phyloP scores from a whole-genome alignment of 2,329 filamentous ascomycete species.

The Monilinia laxa region DNA sequence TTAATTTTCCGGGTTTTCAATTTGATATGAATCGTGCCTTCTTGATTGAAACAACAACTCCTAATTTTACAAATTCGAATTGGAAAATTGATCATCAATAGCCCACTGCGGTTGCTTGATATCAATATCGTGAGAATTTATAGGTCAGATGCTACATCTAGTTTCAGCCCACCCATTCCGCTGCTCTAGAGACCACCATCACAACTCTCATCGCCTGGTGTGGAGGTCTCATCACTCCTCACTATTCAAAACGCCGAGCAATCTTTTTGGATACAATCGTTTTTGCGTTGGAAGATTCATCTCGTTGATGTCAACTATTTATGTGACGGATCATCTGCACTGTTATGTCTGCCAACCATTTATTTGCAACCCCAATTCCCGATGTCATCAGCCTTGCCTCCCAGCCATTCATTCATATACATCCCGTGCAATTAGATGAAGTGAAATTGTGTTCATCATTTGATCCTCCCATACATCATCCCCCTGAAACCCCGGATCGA shows the following conservation, averaged over 20 bases:
- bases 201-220: too few relatives aligned
- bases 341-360: constrained; percentile 4
- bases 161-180: too few relatives aligned
- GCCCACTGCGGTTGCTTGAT: too few relatives aligned
- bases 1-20: too few relatives aligned
- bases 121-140: too few relatives aligned
- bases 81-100: too few relatives aligned
- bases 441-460: constrained; percentile 1
- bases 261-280: neutral
- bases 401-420: constrained; percentile 4
- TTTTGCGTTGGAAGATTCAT: neutral
- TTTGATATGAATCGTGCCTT: too few relatives aligned
- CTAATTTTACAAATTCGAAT: too few relatives aligned
- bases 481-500: neutral
- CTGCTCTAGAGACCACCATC: too few relatives aligned
- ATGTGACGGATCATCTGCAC: constrained; percentile 3
- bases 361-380: constrained; percentile 6
- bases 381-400: neutral
- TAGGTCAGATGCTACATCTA: too few relatives aligned
- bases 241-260: neutral
- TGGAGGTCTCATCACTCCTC: neutral
- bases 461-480: neutral
- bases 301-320: neutral
- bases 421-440: constrained; percentile 11
- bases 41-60: too few relatives aligned